Evolutionary conservation across 768 basidiomycete genomes (phyloP), one percentile per base, ranked within the genome.

Genomic region (Amanita fuliginea): DNA sequence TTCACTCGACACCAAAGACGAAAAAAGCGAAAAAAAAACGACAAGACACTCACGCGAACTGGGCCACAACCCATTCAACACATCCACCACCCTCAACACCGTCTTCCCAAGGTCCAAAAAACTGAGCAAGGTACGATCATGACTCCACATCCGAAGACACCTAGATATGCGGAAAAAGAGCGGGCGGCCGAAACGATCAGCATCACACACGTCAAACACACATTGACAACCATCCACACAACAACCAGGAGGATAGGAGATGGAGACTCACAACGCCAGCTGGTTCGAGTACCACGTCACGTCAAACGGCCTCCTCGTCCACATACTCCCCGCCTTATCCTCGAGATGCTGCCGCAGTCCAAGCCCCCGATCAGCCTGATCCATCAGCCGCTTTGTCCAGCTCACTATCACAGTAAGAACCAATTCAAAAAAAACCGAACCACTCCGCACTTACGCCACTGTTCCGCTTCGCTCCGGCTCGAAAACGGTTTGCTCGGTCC

Each of bases 271-370:
- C 82, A 78, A 76, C 0, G 75, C 71, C 5, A 84, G 67, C 55
- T 83, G 83, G 52, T 76, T 80, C 28, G 76, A 67, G 54, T 84
- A 84, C 86, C 86, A 88, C 40, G 73, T 72, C 47, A 79, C 75
- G 55, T 82, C 77, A 62, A 77, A 86, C 0, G 86, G 86, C 0
- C 83, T 75, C 22, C 84, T 71, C 16, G 79, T 76, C 26, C 88
- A 67, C 42, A 50, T 50, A 22, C 56, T 78, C 65, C 52, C 81
- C 14, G 30, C 69, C 0, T 73, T 77, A 32, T 76, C 70, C 3
- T 67, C 63, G 32, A 73, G 68, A n/a, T 67, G 68, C 13, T 81
- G 62, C 10, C 46, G 46, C 46, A 75, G 71, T 42, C 73, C 68
- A 16, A 84, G 69, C 14, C 80, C 70, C 22, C 66, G 58, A 57